phyloP scores from a whole-genome alignment of 331 rosid genomes.

The Pyrus hybrid region DNA sequence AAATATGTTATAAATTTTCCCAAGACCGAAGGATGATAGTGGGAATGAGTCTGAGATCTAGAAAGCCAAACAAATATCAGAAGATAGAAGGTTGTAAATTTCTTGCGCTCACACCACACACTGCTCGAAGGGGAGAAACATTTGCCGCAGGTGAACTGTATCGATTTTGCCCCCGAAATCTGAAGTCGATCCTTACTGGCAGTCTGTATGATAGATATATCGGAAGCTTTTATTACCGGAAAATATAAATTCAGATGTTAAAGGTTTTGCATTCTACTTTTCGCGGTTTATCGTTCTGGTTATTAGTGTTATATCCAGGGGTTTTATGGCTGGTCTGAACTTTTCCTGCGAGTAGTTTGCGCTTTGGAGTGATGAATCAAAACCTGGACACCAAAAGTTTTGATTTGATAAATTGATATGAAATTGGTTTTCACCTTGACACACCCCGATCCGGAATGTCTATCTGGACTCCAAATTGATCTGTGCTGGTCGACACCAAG shows the following conservation, averaged over 20 bases:
- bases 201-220: no score
- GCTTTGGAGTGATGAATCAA: not conserved
- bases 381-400: no score
- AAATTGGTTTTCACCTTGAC: no score
- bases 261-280: not conserved
- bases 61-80: not conserved
- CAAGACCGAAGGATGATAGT: not conserved
- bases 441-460: no score
- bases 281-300: not conserved
- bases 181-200: not conserved
- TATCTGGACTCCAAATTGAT: no score
- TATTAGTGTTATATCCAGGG: not conserved
- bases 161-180: not conserved
- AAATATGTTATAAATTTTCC: not conserved
- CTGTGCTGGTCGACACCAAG: no score
- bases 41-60: not conserved
- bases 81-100: not conserved
- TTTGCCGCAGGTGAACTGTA: not conserved
- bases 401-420: no score
- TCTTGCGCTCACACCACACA: not conserved
- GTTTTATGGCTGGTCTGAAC: not conserved
- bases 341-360: not conserved
- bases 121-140: not conserved
- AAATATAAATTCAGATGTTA: not conserved
- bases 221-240: no score